Evolutionary conservation across 208 protist genomes (phyloP).

Genomic region (Crithidia bombi): DNA sequence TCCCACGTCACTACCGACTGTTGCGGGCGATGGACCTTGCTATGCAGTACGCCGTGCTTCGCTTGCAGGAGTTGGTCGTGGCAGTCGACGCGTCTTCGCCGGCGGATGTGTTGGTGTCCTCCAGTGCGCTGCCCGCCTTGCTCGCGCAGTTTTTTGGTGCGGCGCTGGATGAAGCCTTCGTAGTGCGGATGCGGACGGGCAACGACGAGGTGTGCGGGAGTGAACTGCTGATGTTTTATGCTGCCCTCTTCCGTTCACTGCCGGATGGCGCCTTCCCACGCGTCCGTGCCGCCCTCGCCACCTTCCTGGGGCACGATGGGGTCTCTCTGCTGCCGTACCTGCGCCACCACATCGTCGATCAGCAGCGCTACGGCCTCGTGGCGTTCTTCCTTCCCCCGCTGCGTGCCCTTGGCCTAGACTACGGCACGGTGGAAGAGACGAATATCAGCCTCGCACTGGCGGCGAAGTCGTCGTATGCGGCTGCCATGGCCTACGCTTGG

Average conservation of each 20-base stretch:
- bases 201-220: conserved; percentile 32
- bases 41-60: conserved; percentile 22
- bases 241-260: conserved; percentile 39
- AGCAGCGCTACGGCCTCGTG: conserved; percentile 46
- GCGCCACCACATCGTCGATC: conserved; percentile 48
- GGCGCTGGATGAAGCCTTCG: conserved; percentile 20
- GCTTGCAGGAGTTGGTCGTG: conserved; percentile 5
- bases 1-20: conserved; percentile 47
- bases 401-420: conserved; percentile 75
- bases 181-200: conserved; percentile 6
- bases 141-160: conserved; percentile 16
- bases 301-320: conserved; percentile 39
- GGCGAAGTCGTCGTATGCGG: conserved; percentile 24
- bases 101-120: not conserved
- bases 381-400: conserved; percentile 73
- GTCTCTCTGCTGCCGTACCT: conserved; percentile 30
- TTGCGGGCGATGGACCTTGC: conserved; percentile 39
- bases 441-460: conserved; percentile 39
- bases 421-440: conserved; percentile 39
- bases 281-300: conserved; percentile 24
- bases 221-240: conserved; percentile 64
- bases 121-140: not conserved
- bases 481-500: conserved; percentile 51
- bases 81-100: not conserved
- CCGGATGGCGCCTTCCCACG: conserved; percentile 24